Base-by-base conservation (phyloP, 1,284 basidiomycete species). In the Anthracocystis setariae region DNA sequence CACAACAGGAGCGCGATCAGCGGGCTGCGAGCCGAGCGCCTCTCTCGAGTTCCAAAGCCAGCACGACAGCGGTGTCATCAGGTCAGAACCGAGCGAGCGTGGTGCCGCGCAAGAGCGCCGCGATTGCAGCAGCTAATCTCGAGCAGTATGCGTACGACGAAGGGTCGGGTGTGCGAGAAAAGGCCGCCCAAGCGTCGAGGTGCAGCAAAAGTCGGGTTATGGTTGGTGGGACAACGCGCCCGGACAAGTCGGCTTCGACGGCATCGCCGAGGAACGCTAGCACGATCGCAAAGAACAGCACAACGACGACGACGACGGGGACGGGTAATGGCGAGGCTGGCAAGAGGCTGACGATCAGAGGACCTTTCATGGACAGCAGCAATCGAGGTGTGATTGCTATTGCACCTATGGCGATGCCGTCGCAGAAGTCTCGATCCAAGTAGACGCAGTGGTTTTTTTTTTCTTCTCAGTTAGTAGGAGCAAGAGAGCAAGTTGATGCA, bases 81-180 rank as follows among this genome's bases (percentile, higher is more conserved):
- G 23, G 38, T 8, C 24, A 13, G 25, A 46, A 37, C 0, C 59
- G 65, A 5, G 7, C n/a, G 8, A n/a, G n/a, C n/a, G 44, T 38
- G 2, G 54, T 53, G 7, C 40, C 55, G 21, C 47, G 61, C 17
- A 59, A 53, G 46, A 64, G 67, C 39, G 67, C 67, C 1, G 32
- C 43, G 3, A 32, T 35, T 5, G 52, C 52, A 8, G 49, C 56
- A 8, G 53, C 58, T 12, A 62, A 62, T 18, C 43, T 71, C 3
- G 54, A 18, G 1, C 68, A 53, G 25, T 71, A 46, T 27, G 18
- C 40, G 0, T 71, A 65, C 48, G 37, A 62, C 8, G 62, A 66
- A 8, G 53, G 29, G 5, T 12, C 5, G 5, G 5, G 29, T 29
- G 29, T 12, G 5, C 7, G 29, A 5, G 29, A 5, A 12, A 12